Percentiles rank a stretch among this genome's conserved stretches.
phyloP scores from a whole-genome alignment of 805 yeast species.

The Naumovozyma baii region DNA sequence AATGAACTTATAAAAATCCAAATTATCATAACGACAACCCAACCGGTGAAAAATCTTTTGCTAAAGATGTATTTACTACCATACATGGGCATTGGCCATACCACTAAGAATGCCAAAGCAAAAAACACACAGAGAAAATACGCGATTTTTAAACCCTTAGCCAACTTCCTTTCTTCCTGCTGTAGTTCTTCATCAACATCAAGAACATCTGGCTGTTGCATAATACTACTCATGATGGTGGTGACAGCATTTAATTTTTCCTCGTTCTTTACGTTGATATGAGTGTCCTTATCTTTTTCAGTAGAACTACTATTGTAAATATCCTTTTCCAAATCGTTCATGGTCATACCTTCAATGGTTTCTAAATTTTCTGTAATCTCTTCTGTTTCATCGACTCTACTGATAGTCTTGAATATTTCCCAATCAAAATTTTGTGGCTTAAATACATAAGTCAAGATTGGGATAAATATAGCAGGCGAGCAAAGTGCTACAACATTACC shows the following conservation, averaged over 20 bases:
- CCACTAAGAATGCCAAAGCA: conserved; percentile 52
- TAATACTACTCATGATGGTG: conserved; percentile 27
- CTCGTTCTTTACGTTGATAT: conserved; percentile 4
- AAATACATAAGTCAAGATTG: conserved; percentile 53
- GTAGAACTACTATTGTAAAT: conserved; percentile 2
- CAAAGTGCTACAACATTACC: conserved; percentile 80
- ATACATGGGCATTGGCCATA: conserved; percentile 96
- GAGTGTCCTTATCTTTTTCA: conserved; percentile 9
- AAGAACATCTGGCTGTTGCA: conserved; percentile 17
- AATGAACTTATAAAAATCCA: conserved; percentile 67
- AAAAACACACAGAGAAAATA: conserved; percentile 49
- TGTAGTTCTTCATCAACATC: conserved; percentile 25
- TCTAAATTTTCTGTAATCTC: conserved; percentile 35
- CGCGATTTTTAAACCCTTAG: conserved; percentile 52
- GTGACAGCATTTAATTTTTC: conserved; percentile 23
- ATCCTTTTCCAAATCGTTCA: conserved; percentile 5
- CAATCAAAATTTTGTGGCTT: conserved; percentile 71
- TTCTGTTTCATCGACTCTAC: conserved; percentile 61
- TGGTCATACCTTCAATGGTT: conserved; percentile 9
- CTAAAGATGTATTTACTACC: conserved; percentile 71
- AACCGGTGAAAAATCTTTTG: conserved; percentile 72
- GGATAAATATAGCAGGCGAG: conserved; percentile 59
- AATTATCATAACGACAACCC: conserved; percentile 73
- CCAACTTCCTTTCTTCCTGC: conserved; percentile 45
- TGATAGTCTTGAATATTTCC: conserved; percentile 48